Percentiles rank a stretch among this genome's conserved stretches.
Evolutionary conservation across 129 eudicot species (phyloP).

Genomic region (Lonicera japonica): DNA sequence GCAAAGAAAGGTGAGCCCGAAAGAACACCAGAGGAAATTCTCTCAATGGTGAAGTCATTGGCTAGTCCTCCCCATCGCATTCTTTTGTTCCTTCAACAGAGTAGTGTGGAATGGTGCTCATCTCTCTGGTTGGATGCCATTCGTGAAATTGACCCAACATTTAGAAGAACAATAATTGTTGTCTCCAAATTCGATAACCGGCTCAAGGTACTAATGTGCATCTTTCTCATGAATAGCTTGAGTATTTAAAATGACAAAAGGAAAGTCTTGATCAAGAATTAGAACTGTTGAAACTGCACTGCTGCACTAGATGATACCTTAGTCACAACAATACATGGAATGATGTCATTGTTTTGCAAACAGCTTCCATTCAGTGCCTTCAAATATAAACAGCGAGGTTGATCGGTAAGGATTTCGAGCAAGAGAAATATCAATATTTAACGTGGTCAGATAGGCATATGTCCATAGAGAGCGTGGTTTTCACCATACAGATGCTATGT

Average conservation of each 20-base stretch:
- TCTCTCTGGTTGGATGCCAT: conserved; percentile 91
- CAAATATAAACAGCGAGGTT: too few species aligned
- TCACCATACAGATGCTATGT: background rate
- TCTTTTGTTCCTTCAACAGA: conserved; percentile 92
- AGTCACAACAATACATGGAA: background rate
- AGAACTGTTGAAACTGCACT: background rate
- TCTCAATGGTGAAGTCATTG: conserved; percentile 87
- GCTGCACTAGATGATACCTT: background rate
- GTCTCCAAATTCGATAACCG: conserved; percentile 97
- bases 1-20: conserved; percentile 97
- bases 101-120: conserved; percentile 99
- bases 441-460: background rate
- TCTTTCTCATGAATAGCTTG: background rate
- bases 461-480: background rate
- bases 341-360: background rate
- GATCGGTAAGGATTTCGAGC: too few species aligned
- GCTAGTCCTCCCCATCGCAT: conserved; percentile 96
- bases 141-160: conserved; percentile 89
- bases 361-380: background rate
- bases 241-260: background rate
- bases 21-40: conserved; percentile 84
- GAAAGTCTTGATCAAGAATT: background rate
- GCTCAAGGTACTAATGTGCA: conserved; percentile 57
- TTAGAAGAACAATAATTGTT: conserved; percentile 74
- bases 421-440: background rate